Evolutionary conservation across 2,329 filamentous ascomycete genomes (phyloP).

Genomic region (Periconia digitata): DNA sequence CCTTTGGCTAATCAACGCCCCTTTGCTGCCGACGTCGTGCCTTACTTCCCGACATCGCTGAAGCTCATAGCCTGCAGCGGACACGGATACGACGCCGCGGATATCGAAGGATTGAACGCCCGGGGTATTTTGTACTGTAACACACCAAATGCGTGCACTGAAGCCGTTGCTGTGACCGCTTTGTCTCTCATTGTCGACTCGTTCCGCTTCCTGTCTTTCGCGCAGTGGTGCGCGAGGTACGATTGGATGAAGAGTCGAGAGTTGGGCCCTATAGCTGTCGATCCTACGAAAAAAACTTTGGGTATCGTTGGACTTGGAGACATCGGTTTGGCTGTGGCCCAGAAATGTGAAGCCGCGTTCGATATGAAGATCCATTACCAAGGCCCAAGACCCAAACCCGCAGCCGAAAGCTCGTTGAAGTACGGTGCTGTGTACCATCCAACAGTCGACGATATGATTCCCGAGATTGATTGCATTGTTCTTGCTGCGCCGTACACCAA

Average conservation of each 20-base stretch:
- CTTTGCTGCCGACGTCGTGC: background rate
- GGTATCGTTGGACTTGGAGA: constrained; percentile 42
- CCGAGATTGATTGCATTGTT: constrained; percentile 29
- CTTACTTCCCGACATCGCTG: background rate
- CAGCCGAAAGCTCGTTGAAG: constrained; percentile 11
- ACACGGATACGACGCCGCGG: background rate
- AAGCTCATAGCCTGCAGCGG: background rate
- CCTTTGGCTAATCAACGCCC: background rate
- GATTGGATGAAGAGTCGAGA: background rate
- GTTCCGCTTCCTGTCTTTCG: background rate
- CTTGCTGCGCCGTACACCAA: constrained; percentile 37
- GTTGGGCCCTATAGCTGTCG: background rate
- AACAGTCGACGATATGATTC: constrained; percentile 31
- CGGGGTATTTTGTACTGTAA: background rate
- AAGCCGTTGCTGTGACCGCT: background rate
- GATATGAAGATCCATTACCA: constrained; percentile 40
- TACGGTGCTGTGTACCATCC: constrained; percentile 25
- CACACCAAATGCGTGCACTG: background rate
- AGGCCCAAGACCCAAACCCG: constrained; percentile 20
- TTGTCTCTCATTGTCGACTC: background rate
- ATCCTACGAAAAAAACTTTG: constrained; percentile 10
- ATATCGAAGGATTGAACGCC: background rate
- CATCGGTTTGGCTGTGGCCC: constrained; percentile 35
- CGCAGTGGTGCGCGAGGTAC: background rate
- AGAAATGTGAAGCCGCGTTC: constrained; percentile 27